Base-by-base conservation (phyloP, 1,139 yeast species). In the Wickerhamomyces sp. region DNA sequence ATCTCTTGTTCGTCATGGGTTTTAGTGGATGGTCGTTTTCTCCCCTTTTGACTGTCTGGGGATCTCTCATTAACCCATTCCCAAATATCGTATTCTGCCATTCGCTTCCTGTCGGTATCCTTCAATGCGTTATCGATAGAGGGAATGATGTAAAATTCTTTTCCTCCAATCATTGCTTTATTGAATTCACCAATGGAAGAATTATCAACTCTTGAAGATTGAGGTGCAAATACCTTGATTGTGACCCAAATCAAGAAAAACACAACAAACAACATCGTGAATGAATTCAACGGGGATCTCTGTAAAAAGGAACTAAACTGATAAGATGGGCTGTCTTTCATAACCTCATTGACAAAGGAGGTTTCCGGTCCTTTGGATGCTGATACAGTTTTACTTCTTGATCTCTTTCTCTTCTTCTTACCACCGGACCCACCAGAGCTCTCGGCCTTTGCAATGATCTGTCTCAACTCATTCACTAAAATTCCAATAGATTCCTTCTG, bases 61-160 rank as follows among this genome's bases (percentile, higher is more conserved):
- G 23, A 18, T 31, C 86, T 73, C 40, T 76, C 76, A 45, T 80
- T 78, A 39, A 89, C 74, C 96, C 96, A 90, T 43, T 79, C 75
- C 96, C 96, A 90, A 46, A 90, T 64, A 37, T 76, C 75, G 36
- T 75, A 73, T 63, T 89, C 95, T 48, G 81, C 78, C 46, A 74
- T 71, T 51, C 71, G 56, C 43, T 65, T 58, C 43, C 63, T 53
- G 37, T 62, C 55, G 13, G 61, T 62, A 48, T 69, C 66, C 43
- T 67, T 63, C 45, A 76, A 61, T 26, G 65, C 65, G 15, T 76
- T 62, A 8, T 73, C 75, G 39, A 72, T 60, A 10, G 73, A 66
- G 2, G 84, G 82, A 32, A 77, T 63, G 27, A 75, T 65, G 45
- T 72, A 60, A 52, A 67, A 78, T 48, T 72, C 72, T 27, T 68